Evolutionary conservation across 163 green algal species (phyloP), one percentile per base, ranked within the genome.

Genomic region (Trebouxiophyceae sp.): DNA sequence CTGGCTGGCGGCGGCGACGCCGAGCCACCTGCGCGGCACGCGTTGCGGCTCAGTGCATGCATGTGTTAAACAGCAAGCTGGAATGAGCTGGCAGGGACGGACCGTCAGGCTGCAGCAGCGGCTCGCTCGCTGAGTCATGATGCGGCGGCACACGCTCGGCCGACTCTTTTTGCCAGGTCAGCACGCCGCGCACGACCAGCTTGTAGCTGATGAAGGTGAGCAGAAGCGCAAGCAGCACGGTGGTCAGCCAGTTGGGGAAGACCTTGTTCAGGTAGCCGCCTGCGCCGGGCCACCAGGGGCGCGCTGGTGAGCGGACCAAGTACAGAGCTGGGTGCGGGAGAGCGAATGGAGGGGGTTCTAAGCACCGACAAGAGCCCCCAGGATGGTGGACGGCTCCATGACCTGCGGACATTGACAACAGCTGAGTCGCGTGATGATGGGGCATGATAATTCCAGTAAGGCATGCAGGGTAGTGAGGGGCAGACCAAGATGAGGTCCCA

Each of bases 301-400:
- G n/a, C n/a, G n/a, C n/a, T n/a, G n/a, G n/a, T n/a, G n/a, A n/a
- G n/a, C n/a, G n/a, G n/a, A n/a, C n/a, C n/a, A n/a, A n/a, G n/a
- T n/a, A n/a, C n/a, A n/a, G n/a, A n/a, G n/a, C n/a, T n/a, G n/a
- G n/a, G n/a, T n/a, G n/a, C n/a, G n/a, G n/a, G n/a, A n/a, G n/a
- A n/a, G n/a, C n/a, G n/a, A n/a, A n/a, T n/a, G n/a, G n/a, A n/a
- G n/a, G n/a, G n/a, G n/a, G n/a, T n/a, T n/a, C n/a, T n/a, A n/a
- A n/a, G n/a, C n/a, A 4, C 85, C 85, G 16, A 79, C n/a, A 2
- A 90, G 31, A 0, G 85, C 82, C 2, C 85, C 85, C 20, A 92
- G 61, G 16, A 92, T 88, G 12, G 83, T 92, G 34, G 69, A 65
- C 0, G 85, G 85, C 62, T 92, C 85, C 85, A 92, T 90, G 12